Base-by-base conservation (phyloP, 495 filamentous ascomycete species). In the Sporormia fimetaria region DNA sequence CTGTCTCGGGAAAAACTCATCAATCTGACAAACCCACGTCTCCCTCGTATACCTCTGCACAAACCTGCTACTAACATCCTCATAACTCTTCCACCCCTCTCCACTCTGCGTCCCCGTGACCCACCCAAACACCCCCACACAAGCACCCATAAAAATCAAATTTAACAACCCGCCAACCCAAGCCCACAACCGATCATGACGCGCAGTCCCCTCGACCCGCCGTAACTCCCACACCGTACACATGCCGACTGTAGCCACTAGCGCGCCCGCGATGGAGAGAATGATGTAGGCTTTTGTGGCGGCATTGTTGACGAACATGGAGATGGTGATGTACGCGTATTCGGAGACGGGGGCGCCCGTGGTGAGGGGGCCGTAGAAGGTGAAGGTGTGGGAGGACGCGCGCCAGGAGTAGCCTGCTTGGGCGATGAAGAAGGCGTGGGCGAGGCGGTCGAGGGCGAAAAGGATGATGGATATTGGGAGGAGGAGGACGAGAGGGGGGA, bases 201-300 rank as follows among this genome's bases (percentile, higher is more conserved):
- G 3, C 21, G 37, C 8, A 29, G 37, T 24, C 12, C 44, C 44
- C 35, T 47, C 37, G 6, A 40, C 23, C 4, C 37, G 21, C 20
- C 37, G 17, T 24, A 47, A 21, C 25, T 47, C 44, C 44, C 44
- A 47, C 7, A 41, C 37, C 10, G 30, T 37, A 22, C 44, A 40
- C 4, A 16, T 18, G 3, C 25, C 24, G 4, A 47, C 2, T 10
- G 23, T 21, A n/a, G 26, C n/a, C 10, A 47, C 37, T 6, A 36
- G 5, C 17, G 25, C 12, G 2, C 32, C 28, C 10, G 28, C 16
- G n/a, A 39, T 7, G 33, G 21, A 20, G 16, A 43, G n/a, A 18
- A 34, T 40, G 8, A 49, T n/a, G 5, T 38, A 32, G 4, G 33
- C 33, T 17, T 32, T n/a, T 9, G 33, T 38, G 6, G 40, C 32